Percentiles rank a stretch among this genome's conserved stretches.
Conservation (phyloP, 768 basidiomycete genomes). For the Leucosporidium scottii region DNA sequence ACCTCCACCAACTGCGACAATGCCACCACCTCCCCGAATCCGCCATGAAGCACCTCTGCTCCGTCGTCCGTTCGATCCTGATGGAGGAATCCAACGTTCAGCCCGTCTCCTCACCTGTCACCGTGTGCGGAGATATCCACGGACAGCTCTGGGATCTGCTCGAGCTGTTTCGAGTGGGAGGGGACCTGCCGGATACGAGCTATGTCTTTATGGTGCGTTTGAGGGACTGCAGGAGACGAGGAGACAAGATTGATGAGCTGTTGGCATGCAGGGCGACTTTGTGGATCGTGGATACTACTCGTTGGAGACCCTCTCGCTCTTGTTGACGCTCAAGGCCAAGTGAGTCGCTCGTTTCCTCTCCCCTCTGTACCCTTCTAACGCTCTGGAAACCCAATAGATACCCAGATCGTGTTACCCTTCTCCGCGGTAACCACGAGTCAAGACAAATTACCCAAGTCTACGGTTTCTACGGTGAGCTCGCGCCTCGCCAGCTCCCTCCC, state of each 20-base stretch:
- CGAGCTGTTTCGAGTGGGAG: slow-evolving; percentile 43
- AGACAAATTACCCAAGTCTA: slow-evolving; percentile 97
- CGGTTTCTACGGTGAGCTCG: slow-evolving; percentile 81
- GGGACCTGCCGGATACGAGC: slow-evolving; percentile 41
- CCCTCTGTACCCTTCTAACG: slow-evolving; percentile 77
- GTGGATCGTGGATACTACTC: slow-evolving; percentile 96
- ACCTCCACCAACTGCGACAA: slow-evolving; percentile 40
- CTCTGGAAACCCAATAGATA: slow-evolving; percentile 66
- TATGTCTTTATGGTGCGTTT: slow-evolving; percentile 41
- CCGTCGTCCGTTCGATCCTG: slow-evolving; percentile 42
- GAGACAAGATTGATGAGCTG: neutral
- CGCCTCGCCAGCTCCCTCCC: neutral
- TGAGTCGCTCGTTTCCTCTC: slow-evolving; percentile 56
- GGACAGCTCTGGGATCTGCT: slow-evolving; percentile 48
- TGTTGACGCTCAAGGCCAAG: slow-evolving; percentile 85
- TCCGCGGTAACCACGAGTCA: slow-evolving; percentile 94
- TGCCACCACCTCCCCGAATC: slow-evolving; percentile 45
- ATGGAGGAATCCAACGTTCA: slow-evolving; percentile 48
- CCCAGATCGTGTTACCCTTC: slow-evolving; percentile 81
- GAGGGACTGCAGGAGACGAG: neutral
- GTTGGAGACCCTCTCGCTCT: slow-evolving; percentile 82
- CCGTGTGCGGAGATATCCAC: slow-evolving; percentile 48
- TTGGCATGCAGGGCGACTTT: slow-evolving; percentile 72
- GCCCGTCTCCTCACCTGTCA: slow-evolving; percentile 46
- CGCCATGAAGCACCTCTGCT: slow-evolving; percentile 44